Evolutionary conservation across 2,329 filamentous ascomycete genomes (phyloP).

Genomic region (Epichloe gansuensis): DNA sequence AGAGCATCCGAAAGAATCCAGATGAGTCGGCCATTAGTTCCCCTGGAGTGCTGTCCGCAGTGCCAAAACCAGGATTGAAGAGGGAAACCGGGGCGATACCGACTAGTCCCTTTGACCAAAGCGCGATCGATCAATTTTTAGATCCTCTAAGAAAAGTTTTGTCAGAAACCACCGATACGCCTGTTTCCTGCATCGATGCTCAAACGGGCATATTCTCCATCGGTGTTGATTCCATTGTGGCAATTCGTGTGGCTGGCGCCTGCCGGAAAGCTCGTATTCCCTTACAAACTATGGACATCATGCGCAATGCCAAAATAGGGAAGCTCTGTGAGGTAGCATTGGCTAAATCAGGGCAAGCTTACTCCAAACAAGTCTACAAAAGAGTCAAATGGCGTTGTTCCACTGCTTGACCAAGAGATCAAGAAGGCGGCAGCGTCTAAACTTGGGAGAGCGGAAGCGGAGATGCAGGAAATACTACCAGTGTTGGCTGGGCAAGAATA

Average conservation of each 20-base stretch:
- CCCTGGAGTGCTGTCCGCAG: background rate
- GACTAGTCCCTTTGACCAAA: background rate
- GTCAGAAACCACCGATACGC: background rate
- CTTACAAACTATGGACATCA: background rate
- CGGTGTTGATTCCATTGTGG: background rate
- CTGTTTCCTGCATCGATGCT: background rate
- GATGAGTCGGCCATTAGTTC: background rate
- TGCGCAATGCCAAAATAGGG: background rate
- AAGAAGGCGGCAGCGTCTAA: background rate
- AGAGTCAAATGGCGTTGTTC: too few species aligned
- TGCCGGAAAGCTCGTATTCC: background rate
- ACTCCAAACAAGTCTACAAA: background rate
- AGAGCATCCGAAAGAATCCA: background rate
- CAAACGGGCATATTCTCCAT: background rate
- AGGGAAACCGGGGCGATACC: background rate
- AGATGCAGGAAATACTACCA: background rate
- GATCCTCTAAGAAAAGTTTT: background rate
- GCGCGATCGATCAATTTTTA: background rate
- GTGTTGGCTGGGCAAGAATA: background rate
- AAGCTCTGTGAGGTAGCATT: background rate
- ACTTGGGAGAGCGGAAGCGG: background rate
- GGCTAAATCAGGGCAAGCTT: background rate
- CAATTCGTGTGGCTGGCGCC: background rate
- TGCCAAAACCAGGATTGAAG: background rate
- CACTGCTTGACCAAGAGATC: background rate